Evolutionary conservation across 2,329 filamentous ascomycete genomes (phyloP).

Genomic region (Colletotrichum chrysophilum): DNA sequence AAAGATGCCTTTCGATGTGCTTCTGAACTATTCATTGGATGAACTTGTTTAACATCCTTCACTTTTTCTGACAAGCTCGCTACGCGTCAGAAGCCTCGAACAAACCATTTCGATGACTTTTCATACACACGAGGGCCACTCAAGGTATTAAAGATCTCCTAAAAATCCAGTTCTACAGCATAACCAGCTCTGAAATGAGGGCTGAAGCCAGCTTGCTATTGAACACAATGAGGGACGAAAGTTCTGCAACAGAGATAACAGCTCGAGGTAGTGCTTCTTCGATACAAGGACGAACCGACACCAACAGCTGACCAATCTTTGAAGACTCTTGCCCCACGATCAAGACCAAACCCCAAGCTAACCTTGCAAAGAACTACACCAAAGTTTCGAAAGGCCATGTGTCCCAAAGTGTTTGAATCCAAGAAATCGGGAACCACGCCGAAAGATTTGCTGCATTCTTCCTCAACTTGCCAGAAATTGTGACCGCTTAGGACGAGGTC

Average conservation of each 20-base stretch:
- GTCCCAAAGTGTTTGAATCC: neutral
- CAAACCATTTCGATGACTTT: neutral
- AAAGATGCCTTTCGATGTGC: neutral
- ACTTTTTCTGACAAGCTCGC: accelerated
- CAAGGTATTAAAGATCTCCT: neutral
- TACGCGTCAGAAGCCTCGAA: neutral
- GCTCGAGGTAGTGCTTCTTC: neutral
- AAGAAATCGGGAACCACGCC: neutral
- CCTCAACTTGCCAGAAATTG: neutral
- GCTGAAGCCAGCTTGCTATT: neutral
- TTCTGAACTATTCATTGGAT: neutral
- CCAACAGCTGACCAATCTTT: neutral
- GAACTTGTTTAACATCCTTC: neutral
- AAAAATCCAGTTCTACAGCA: neutral
- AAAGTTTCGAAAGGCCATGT: neutral
- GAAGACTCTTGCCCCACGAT: neutral
- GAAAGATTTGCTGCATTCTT: neutral
- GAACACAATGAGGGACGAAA: neutral
- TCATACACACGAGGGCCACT: neutral
- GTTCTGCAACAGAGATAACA: neutral
- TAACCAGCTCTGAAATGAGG: neutral
- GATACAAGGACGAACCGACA: neutral
- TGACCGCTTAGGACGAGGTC: neutral
- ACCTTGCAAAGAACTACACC: neutral
- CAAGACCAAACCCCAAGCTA: neutral